These are phyloP conservation scores for Alternaria metachromatica DNA, from an alignment of 2,329 filamentous ascomycete genomes.

Conservation along the genomic window DNA sequence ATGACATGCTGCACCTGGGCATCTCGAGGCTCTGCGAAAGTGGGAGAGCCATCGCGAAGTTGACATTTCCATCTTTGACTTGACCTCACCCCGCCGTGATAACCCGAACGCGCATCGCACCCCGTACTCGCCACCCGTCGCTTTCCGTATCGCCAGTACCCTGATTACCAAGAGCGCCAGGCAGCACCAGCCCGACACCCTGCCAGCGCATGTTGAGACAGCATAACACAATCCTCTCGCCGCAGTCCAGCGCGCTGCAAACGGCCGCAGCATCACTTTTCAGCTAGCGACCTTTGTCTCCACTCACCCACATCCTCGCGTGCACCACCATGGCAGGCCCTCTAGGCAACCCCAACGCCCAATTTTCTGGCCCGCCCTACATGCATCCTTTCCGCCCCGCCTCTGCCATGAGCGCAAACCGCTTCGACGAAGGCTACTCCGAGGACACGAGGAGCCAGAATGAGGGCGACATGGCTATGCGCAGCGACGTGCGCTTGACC, in stretches of 20 bases:
- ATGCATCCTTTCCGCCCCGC: constrained; percentile 46
- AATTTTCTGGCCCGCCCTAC: constrained; percentile 43
- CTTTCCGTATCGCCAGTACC: background rate
- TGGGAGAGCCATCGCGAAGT: background rate
- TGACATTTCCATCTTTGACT: background rate
- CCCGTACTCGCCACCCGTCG: background rate
- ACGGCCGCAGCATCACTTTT: background rate
- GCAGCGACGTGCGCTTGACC: constrained; percentile 43
- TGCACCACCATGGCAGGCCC: constrained; percentile 43
- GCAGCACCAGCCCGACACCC: constrained; percentile 18
- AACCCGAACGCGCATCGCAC: background rate
- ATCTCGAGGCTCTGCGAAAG: constrained; percentile 6
- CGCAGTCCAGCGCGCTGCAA: background rate
- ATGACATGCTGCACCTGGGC: constrained; percentile 1
- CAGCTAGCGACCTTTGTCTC: constrained; percentile 2
- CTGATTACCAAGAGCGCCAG: constrained; percentile 10
- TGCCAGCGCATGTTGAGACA: constrained; percentile 1
- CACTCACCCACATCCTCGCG: constrained; percentile 1
- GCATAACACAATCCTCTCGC: background rate
- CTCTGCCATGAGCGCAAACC: constrained; percentile 46
- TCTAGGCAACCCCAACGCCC: constrained; percentile 28
- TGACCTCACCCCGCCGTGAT: background rate
- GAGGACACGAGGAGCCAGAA: constrained; percentile 68
- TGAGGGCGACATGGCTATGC: constrained; percentile 51
- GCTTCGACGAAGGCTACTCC: constrained; percentile 84